phyloP scores from a whole-genome alignment of 1,139 yeast genomes.

The Yamadazyma conglobata region DNA sequence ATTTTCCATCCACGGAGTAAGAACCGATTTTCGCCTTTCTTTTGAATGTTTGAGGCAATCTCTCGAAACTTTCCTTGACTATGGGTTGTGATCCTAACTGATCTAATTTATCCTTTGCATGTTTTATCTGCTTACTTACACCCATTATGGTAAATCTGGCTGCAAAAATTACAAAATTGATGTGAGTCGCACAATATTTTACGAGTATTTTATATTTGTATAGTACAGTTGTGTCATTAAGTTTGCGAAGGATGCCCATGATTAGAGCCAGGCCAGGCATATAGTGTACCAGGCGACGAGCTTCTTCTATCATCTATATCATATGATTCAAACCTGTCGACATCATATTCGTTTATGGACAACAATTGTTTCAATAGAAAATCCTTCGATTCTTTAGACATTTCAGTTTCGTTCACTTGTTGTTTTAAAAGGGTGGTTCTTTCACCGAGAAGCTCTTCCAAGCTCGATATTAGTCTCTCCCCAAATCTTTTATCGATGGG shows the following conservation, averaged over 20 bases:
- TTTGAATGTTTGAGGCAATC: slow-evolving; percentile 27
- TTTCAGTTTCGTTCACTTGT: slow-evolving; percentile 7
- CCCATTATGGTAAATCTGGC: too few species aligned
- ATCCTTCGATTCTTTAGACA: slow-evolving; percentile 13
- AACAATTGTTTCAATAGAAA: slow-evolving; percentile 18
- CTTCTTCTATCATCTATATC: slow-evolving; percentile 22
- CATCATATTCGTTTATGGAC: slow-evolving; percentile 15
- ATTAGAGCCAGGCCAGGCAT: slow-evolving; percentile 69
- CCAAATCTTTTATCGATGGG: slow-evolving; percentile 58
- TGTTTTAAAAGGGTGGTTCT: slow-evolving; percentile 21
- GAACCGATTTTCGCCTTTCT: slow-evolving; percentile 29
- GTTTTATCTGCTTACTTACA: too few species aligned
- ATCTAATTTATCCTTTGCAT: too few species aligned
- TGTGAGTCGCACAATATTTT: too few species aligned
- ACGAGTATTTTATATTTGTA: too few species aligned
- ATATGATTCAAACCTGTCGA: slow-evolving; percentile 16
- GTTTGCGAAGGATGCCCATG: slow-evolving; percentile 55
- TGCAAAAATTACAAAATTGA: slow-evolving; percentile 3
- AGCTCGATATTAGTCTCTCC: slow-evolving; percentile 40
- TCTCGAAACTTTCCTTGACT: slow-evolving; percentile 19
- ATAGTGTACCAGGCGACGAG: slow-evolving; percentile 38
- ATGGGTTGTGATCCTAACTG: too few species aligned
- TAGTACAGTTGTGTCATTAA: too few species aligned
- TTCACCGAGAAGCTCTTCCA: slow-evolving; percentile 44
- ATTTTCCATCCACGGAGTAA: slow-evolving; percentile 37